Conservation (phyloP, 495 filamentous ascomycete species). For the Barbatosphaeria neglecta region DNA sequence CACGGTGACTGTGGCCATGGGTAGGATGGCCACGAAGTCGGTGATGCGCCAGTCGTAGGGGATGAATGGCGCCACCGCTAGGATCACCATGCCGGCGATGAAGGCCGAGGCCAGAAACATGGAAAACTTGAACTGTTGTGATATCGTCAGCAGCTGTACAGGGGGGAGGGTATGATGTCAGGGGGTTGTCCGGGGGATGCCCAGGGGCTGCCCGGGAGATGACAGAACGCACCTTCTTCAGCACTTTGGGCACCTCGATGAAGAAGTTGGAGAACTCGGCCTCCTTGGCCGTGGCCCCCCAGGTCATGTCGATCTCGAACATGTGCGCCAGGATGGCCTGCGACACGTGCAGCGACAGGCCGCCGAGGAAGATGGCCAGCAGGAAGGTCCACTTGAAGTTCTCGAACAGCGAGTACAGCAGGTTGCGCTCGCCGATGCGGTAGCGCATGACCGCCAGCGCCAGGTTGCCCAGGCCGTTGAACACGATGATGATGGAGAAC, state of each 20-base stretch:
- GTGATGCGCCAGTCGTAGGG: constrained; percentile 58
- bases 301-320: constrained; percentile 63
- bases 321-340: constrained; percentile 59
- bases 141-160: background rate
- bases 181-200: too few species aligned
- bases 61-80: constrained; percentile 52
- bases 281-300: constrained; percentile 62
- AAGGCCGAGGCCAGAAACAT: constrained; percentile 52
- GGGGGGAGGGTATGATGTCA: too few species aligned
- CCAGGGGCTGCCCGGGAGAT: background rate
- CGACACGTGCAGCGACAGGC: constrained; percentile 55
- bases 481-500: constrained; percentile 61
- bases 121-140: constrained; percentile 55
- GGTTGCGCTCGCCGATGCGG: constrained; percentile 46
- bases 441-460: constrained; percentile 57
- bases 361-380: constrained; percentile 58
- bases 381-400: constrained; percentile 65
- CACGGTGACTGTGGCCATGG: constrained; percentile 59
- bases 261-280: constrained; percentile 69
- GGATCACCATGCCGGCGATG: constrained; percentile 53
- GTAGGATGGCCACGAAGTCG: constrained; percentile 71
- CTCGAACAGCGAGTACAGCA: constrained; percentile 46
- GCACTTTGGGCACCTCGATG: constrained; percentile 64
- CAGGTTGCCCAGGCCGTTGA: constrained; percentile 57
- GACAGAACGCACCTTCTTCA: constrained; percentile 37